Percentiles rank a stretch among this genome's conserved stretches.
These are phyloP conservation scores for Fonsecaea pugnacius DNA, from an alignment of 2,329 filamentous ascomycete genomes.

Conservation along the genomic window DNA sequence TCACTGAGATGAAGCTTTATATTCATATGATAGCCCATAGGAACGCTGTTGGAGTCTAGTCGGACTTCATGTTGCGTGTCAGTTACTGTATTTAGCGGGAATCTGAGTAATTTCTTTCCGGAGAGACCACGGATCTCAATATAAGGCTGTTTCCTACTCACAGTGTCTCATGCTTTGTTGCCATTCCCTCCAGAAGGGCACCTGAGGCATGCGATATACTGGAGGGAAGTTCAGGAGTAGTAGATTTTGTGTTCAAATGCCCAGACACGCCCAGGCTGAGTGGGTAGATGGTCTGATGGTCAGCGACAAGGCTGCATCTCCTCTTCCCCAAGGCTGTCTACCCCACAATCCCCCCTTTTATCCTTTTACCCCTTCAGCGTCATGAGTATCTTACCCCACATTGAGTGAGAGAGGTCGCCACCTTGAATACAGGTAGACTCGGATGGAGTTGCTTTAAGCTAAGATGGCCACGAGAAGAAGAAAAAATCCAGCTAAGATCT, in stretches of 20 bases:
- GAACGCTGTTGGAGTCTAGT: too few species aligned
- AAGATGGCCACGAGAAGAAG: neutral
- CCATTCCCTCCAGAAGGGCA: neutral
- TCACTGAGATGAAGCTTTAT: too few species aligned
- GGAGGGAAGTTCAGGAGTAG: neutral
- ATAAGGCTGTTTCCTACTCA: too few species aligned
- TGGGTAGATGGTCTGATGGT: too few species aligned
- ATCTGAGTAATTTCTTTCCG: too few species aligned
- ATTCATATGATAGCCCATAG: too few species aligned
- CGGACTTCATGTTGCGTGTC: too few species aligned
- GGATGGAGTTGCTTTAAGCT: neutral
- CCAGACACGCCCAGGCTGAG: too few species aligned
- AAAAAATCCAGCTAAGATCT: neutral
- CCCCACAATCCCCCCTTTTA: slow-evolving; percentile 1
- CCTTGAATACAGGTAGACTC: neutral
- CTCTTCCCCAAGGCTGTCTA: neutral
- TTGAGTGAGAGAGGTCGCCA: neutral
- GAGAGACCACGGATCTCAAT: too few species aligned
- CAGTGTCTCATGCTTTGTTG: too few species aligned
- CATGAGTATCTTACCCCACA: neutral
- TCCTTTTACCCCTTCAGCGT: neutral
- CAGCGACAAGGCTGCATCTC: neutral
- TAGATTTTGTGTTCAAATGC: neutral
- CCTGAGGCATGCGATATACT: too few species aligned
- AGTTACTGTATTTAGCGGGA: too few species aligned